These are phyloP conservation scores for Blastomyces percursus DNA, from an alignment of 2,329 filamentous ascomycete genomes.

Conservation along the genomic window DNA sequence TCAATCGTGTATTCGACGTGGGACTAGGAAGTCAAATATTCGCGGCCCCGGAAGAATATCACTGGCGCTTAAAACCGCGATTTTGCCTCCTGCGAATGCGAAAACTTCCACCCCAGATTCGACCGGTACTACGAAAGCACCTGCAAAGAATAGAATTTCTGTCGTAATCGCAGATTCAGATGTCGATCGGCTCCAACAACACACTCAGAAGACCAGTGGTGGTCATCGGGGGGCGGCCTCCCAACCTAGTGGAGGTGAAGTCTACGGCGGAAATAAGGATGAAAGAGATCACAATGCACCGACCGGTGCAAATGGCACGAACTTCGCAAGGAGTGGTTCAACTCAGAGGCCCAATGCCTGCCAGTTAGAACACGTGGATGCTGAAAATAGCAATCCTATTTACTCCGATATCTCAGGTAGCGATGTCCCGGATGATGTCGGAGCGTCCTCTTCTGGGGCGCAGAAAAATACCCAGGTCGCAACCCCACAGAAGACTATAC, in stretches of 20 bases:
- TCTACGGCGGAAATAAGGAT: neutral
- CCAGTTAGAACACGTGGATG: neutral
- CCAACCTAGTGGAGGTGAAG: neutral
- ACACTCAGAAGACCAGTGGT: neutral
- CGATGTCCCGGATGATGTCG: neutral
- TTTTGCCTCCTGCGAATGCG: neutral
- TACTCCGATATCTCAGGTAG: neutral
- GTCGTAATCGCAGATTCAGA: neutral
- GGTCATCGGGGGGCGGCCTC: neutral
- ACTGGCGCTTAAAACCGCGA: neutral
- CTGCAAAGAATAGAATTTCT: neutral
- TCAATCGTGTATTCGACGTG: neutral
- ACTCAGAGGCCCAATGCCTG: neutral
- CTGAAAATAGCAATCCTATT: neutral
- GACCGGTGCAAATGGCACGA: neutral
- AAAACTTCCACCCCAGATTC: neutral
- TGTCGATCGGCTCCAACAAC: neutral
- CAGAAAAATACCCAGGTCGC: too few relatives aligned
- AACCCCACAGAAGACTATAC: neutral
- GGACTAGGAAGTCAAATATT: neutral
- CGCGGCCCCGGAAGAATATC: neutral
- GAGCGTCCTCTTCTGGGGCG: neutral
- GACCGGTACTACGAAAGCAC: neutral
- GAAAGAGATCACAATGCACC: neutral
- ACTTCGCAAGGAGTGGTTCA: neutral